Percentiles rank a stretch among this genome's conserved stretches.
Conservation (phyloP, 108 stramenopile genomes). For the Skeletonema grethae region DNA sequence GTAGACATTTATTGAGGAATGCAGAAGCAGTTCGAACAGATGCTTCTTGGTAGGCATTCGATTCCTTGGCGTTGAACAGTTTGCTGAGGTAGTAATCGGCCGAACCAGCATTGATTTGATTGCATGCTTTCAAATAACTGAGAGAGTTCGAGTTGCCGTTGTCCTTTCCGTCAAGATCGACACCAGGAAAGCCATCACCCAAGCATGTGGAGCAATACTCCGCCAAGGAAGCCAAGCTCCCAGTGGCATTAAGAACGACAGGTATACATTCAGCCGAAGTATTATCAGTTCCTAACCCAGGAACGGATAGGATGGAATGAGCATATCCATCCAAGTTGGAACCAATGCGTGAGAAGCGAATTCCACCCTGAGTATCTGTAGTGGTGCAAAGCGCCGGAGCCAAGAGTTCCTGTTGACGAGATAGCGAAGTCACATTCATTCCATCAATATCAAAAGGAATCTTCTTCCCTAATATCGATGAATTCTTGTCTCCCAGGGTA, state of each 20-base stretch:
- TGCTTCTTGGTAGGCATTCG: slow-evolving; percentile 60
- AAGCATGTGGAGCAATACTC: slow-evolving; percentile 69
- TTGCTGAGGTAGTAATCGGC: slow-evolving; percentile 76
- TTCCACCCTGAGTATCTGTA: slow-evolving; percentile 80
- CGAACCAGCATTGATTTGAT: slow-evolving; percentile 63
- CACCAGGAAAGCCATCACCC: slow-evolving; percentile 76
- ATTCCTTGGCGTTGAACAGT: slow-evolving; percentile 51
- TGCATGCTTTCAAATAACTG: slow-evolving; percentile 62
- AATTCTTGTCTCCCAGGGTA: slow-evolving; percentile 25
- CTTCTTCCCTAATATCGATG: slow-evolving; percentile 21
- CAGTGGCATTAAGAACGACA: slow-evolving; percentile 65
- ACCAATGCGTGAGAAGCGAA: slow-evolving; percentile 84
- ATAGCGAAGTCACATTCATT: slow-evolving; percentile 56
- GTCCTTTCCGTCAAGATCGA: slow-evolving; percentile 51
- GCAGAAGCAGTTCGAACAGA: slow-evolving; percentile 65
- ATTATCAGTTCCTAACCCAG: slow-evolving; percentile 72
- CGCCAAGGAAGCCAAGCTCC: slow-evolving; percentile 44
- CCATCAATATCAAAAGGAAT: slow-evolving; percentile 79
- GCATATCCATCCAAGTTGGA: slow-evolving; percentile 71
- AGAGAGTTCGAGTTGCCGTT: slow-evolving; percentile 59
- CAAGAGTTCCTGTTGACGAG: slow-evolving; percentile 64
- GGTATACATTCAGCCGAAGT: slow-evolving; percentile 37
- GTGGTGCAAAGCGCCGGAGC: slow-evolving; percentile 75
- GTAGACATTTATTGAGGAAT: slow-evolving; percentile 77
- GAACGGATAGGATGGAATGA: slow-evolving; percentile 79